Conservation (phyloP, 805 yeast species). For the Saccharomycopsis vini region DNA sequence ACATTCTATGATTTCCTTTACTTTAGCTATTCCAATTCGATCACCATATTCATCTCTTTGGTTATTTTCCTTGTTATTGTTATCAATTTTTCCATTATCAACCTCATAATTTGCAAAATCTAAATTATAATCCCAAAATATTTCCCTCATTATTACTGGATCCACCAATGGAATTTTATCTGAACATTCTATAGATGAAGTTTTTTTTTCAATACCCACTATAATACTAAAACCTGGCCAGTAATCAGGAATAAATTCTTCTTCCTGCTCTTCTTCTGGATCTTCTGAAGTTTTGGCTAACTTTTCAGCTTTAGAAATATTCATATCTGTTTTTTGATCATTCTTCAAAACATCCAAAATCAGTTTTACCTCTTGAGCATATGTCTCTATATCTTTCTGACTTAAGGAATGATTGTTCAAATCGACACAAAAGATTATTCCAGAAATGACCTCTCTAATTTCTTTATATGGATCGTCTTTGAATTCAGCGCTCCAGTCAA, state of each 20-base stretch:
- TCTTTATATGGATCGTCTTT: constrained; percentile 66
- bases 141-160: constrained; percentile 1
- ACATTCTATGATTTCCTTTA: constrained; percentile 15
- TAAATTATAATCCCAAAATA: constrained; percentile 16
- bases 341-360: constrained; percentile 26
- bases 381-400: constrained; percentile 40
- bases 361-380: constrained; percentile 26
- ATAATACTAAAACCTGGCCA: constrained; percentile 15
- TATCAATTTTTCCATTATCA: too few relatives aligned
- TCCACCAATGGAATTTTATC: too few relatives aligned
- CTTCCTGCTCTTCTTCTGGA: constrained; percentile 12
- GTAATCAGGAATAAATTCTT: constrained; percentile 18
- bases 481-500: constrained; percentile 43
- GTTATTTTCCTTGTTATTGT: neutral
- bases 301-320: too few relatives aligned
- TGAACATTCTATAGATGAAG: too few relatives aligned
- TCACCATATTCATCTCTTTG: constrained; percentile 18
- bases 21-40: constrained; percentile 10
- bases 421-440: constrained; percentile 48
- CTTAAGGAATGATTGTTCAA: constrained; percentile 50
- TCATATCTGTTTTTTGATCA: constrained; percentile 8
- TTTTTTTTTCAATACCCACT: constrained; percentile 6
- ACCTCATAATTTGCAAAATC: constrained; percentile 12
- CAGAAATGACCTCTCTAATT: constrained; percentile 66
- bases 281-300: constrained; percentile 11